Percentiles rank a stretch among this genome's conserved stretches.
These are phyloP conservation scores for Mortierella sp. DNA, from an alignment of 371 early-diverging fungal genomes.

Conservation along the genomic window DNA sequence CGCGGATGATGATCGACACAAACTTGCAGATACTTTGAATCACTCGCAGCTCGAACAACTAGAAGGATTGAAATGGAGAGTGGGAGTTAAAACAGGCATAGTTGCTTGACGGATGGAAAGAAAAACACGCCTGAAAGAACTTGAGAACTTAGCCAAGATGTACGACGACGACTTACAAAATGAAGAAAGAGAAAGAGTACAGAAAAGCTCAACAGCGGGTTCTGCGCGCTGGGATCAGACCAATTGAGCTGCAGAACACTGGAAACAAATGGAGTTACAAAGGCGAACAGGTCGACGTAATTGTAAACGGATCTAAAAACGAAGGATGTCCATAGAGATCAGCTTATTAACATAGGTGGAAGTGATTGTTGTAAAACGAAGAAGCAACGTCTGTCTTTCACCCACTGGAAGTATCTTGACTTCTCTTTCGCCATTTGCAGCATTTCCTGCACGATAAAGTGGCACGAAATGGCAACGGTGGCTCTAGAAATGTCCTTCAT, in stretches of 20 bases:
- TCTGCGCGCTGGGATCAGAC: not conserved
- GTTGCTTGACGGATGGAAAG: too few species aligned
- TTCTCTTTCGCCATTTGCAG: not conserved
- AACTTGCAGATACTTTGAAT: constrained; percentile 29
- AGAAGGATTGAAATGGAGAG: too few species aligned
- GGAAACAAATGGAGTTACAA: not conserved
- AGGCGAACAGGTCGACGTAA: constrained; percentile 8
- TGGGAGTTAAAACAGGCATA: too few species aligned
- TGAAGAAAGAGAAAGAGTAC: constrained; percentile 25
- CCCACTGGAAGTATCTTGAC: constrained; percentile 14
- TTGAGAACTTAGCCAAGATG: not conserved
- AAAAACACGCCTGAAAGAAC: not conserved
- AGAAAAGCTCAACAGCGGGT: constrained; percentile 17
- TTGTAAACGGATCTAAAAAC: constrained; percentile 24
- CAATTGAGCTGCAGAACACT: constrained; percentile 7
- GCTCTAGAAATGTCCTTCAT: constrained; percentile 11
- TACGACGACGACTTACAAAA: constrained; percentile 4
- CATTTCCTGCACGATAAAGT: constrained; percentile 31
- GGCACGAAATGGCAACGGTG: not conserved
- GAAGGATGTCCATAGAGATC: too few species aligned
- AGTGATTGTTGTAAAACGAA: not conserved
- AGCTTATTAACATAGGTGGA: too few species aligned
- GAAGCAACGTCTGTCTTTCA: not conserved
- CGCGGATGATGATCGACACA: constrained; percentile 22
- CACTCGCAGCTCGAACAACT: constrained; percentile 28